Evolutionary conservation across 352 stramenopile species (phyloP), one percentile per base, ranked within the genome.

Genomic region (Phytopythium boreale): DNA sequence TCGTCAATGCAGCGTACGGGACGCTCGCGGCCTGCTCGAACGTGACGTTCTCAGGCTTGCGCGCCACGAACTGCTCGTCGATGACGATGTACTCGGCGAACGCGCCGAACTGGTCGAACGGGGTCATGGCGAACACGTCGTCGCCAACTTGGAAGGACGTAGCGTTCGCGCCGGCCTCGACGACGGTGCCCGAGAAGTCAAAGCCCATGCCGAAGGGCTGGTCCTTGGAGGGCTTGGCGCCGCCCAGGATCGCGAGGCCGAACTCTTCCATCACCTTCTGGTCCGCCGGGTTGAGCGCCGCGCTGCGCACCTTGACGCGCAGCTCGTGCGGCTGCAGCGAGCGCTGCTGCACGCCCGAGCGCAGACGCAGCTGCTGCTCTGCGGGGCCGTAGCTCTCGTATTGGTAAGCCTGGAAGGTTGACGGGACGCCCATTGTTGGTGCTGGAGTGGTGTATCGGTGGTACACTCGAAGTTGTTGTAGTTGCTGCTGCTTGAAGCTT

Each of bases 281-380:
- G 64, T 92, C 83, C 4, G 82, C 77, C 14, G 84, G 80, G 70
- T 93, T 91, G 55, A 90, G 76, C 12, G 74, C 80, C 0, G 82
- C 76, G 24, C 69, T 78, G 57, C 77, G 72, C 14, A 93, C 80
- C 53, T 87, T 82, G 62, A 93, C 70, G 50, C 84, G 64, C 5
- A 93, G 61, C 44, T 89, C 69, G 19, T 62, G 72, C 7, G 64
- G 34, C 27, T 64, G 29, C 11, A 78, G 64, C 4, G 55, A n/a
- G 2, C 44, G 50, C 34, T 70, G 52, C 14, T 49, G 44, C 1
- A 72, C 66, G 19, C 66, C 29, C 22, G 65, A 64, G 36, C 39
- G 31, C 34, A 79, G 64, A 15, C 53, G 49, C 24, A 79, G 60
- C n/a, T 66, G 51, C 11, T 63, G 55, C 4, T 68, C 52, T 0